Evolutionary conservation across 306 rosid species (phyloP), one percentile per base, ranked within the genome.

Genomic region (Fragaria nilgerrensis): DNA sequence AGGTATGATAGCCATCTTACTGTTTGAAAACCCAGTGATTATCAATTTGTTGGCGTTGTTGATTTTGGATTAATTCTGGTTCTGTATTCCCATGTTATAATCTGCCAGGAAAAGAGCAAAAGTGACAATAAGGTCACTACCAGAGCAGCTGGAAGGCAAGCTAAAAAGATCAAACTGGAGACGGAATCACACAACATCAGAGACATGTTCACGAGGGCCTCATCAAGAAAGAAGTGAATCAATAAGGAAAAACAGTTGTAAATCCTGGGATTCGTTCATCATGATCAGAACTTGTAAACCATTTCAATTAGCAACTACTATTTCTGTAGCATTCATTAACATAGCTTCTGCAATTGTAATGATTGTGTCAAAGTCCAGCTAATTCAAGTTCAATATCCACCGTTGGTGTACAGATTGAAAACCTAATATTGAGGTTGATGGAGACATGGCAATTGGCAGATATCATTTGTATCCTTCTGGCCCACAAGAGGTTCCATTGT

Each of bases 141-240:
- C 25, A 84, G 78, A 83, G 82, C 78, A 56, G 82, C 75, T 66
- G 95, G 91, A 77, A 89, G 90, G 78, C 91, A 72, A 83, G 80
- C 85, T 17, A 92, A 90, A 84, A 92, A 92, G 85, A 77, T 86
- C 5, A 92, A 90, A 82, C 32, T 81, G 86, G 97, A 94, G 88
- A 83, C 95, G 15, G 86, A 82, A 70, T 92, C 98, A 34, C 94
- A 68, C 68, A 90, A 88, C 91, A 92, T 88, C 76, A 90, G 71
- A 75, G 98, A 88, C 0, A 92, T 94, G 97, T 94, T 94, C 79
- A 39, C 83, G 34, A 92, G 94, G 74, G 96, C 92, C 34, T 77
- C 95, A 39, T 78, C 93, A 56, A 72, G 88, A 78, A 90, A 82
- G 89, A 84, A 73, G 22, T 88, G 76, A 84, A 59, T 39, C 53